A percentile compares a stretch with the other conserved stretches of the same genome.
Evolutionary conservation across 2,329 filamentous ascomycete species (phyloP).

Genomic region (Calycina herbarum): DNA sequence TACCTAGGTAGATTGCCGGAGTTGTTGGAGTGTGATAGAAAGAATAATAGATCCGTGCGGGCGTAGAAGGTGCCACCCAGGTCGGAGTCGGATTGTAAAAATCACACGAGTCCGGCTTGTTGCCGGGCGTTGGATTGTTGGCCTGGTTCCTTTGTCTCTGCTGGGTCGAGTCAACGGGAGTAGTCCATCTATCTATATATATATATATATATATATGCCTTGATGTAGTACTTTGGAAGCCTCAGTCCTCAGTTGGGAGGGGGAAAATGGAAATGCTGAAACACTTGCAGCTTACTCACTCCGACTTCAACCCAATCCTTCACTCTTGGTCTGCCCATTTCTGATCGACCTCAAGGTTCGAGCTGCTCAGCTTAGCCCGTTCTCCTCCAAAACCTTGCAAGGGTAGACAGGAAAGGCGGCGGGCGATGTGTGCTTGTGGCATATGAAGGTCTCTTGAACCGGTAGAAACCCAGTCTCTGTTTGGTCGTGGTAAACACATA

Average conservation of each 20-base stretch:
- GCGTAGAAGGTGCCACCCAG: not conserved
- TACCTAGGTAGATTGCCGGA: not conserved
- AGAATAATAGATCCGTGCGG: not conserved
- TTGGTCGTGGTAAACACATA: too few species aligned
- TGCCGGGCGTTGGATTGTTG: not conserved
- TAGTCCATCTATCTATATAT: not conserved
- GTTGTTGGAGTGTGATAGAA: not conserved
- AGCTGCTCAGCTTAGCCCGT: conserved; percentile 1
- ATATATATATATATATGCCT: not conserved
- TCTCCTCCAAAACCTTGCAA: not conserved
- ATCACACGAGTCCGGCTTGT: not conserved
- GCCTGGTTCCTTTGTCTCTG: not conserved
- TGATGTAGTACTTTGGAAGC: not conserved
- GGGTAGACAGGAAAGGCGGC: not conserved
- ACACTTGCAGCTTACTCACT: not conserved
- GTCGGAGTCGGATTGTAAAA: not conserved
- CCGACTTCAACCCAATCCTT: not conserved
- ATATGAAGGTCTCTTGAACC: not conserved
- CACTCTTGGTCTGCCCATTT: not conserved
- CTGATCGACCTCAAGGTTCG: conserved; percentile 1
- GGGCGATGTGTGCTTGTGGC: too few species aligned
- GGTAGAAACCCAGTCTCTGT: not conserved
- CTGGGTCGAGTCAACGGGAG: not conserved
- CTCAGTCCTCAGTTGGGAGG: not conserved
- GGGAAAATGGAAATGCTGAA: not conserved